Base-by-base conservation (phyloP, 345 rosid genomes). In the Lepidium sativum region DNA sequence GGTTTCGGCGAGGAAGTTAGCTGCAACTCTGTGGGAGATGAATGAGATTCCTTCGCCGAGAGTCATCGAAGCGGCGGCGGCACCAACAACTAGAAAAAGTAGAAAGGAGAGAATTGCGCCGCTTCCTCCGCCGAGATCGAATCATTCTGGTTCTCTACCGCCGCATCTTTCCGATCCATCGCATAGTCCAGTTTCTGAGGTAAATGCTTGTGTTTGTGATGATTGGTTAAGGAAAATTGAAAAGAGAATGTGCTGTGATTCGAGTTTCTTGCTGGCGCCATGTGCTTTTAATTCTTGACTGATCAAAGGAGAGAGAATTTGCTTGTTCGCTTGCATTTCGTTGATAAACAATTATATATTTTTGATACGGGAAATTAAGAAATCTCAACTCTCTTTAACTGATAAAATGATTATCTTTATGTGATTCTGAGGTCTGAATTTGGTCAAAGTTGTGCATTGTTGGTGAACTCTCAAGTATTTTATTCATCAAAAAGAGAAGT, bases 11-110 rank as follows among this genome's bases (percentile, higher is more conserved):
- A 81, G 99, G 83, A 94, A 94, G 74, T 79, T 94, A 56, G 99
- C 97, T 12, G 99, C 99, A 2, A 90, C 97, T 16, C 74, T 94
- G 55, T 94, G 99, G 99, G 99, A 90, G 79, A 85, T 94, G 96
- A 94, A 94, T 52, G 96, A 85, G 85, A 83, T 88, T 75, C 97
- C 97, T 50, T 86, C 95, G 7, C 88, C 95, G 4, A 77, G 80
- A 49, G 67, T 74, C 67, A 77, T 58, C 63, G 89, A 81, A 43
- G 67, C 51, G 58, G 20, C n/a, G n/a, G n/a, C 56, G 63, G 77
- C 68, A 80, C 20, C 23, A 6, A 82, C n/a, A 2, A 78, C 58
- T 88, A 82, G 72, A 35, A 16, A 77, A 75, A 48, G 78, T 79
- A 77, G 82, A 49, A 60, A 85, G 79, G 86, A 82, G 45, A 76